phyloP scores from a whole-genome alignment of 306 rosid genomes.

The Quercus agrifolia region DNA sequence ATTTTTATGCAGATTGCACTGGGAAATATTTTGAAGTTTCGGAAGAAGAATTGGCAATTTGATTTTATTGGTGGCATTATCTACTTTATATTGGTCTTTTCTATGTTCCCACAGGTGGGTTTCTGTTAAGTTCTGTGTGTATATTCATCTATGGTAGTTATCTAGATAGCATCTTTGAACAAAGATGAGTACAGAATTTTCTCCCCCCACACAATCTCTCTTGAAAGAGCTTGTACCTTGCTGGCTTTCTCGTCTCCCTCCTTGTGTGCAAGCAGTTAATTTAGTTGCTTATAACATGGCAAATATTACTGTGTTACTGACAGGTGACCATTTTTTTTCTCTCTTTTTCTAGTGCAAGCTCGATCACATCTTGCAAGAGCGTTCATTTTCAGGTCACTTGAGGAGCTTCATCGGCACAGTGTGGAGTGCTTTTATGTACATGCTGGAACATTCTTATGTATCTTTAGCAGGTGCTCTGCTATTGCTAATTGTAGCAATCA shows the following conservation, averaged over 20 bases:
- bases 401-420: constrained; percentile 75
- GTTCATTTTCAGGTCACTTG: constrained; percentile 77
- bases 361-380: constrained; percentile 80
- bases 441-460: constrained; percentile 63
- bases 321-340: constrained; percentile 23
- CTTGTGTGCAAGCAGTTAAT: neutral
- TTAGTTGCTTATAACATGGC: constrained; percentile 1
- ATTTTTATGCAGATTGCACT: constrained; percentile 71
- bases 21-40: constrained; percentile 88
- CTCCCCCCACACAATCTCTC: neutral
- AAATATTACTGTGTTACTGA: constrained; percentile 15
- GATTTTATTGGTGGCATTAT: constrained; percentile 99
- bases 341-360: constrained; percentile 72
- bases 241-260: constrained; percentile 1
- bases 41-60: constrained; percentile 99
- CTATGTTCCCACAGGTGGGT: constrained; percentile 97
- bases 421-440: constrained; percentile 74
- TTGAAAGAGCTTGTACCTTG: neutral
- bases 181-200: neutral
- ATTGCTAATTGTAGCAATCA: constrained; percentile 63
- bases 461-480: constrained; percentile 73
- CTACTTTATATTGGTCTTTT: constrained; percentile 78
- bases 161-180: neutral
- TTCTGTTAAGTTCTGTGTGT: constrained; percentile 7
- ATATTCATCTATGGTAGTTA: constrained; percentile 1